Conservation (phyloP, 2,329 filamentous ascomycete genomes). For the Alternaria viburni region DNA sequence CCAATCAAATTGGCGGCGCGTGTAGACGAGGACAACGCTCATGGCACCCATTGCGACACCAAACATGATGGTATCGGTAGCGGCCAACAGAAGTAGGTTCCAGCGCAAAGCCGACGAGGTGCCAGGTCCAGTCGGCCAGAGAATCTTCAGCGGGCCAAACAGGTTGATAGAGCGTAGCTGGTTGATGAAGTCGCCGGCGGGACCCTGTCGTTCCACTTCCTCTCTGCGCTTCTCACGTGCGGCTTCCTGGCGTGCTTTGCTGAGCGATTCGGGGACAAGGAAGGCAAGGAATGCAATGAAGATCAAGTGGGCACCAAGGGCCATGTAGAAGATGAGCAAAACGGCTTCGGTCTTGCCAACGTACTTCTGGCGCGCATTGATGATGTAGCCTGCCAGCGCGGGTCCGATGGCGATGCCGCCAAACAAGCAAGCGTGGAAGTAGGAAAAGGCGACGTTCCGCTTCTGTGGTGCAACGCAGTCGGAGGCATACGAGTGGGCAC, state of each 20-base stretch:
- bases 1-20: constrained; percentile 82
- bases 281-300: constrained; percentile 77
- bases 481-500: constrained; percentile 84
- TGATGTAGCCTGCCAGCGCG: constrained; percentile 77
- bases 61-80: constrained; percentile 82
- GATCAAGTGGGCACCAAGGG: constrained; percentile 71
- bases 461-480: constrained; percentile 84
- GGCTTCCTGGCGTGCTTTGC: constrained; percentile 70
- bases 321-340: constrained; percentile 83
- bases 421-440: constrained; percentile 89
- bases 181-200: constrained; percentile 53
- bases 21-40: constrained; percentile 84
- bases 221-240: constrained; percentile 71
- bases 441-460: constrained; percentile 83
- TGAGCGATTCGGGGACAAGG: constrained; percentile 83
- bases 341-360: constrained; percentile 69
- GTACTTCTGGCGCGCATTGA: constrained; percentile 58
- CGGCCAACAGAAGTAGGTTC: constrained; percentile 82
- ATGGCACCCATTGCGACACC: constrained; percentile 81
- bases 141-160: constrained; percentile 76
- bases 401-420: constrained; percentile 88
- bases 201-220: constrained; percentile 46
- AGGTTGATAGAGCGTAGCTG: constrained; percentile 64
- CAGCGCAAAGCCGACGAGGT: constrained; percentile 68
- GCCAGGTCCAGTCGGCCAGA: constrained; percentile 74